phyloP scores from a whole-genome alignment of 495 filamentous ascomycete species.

The Parmelia sp. region DNA sequence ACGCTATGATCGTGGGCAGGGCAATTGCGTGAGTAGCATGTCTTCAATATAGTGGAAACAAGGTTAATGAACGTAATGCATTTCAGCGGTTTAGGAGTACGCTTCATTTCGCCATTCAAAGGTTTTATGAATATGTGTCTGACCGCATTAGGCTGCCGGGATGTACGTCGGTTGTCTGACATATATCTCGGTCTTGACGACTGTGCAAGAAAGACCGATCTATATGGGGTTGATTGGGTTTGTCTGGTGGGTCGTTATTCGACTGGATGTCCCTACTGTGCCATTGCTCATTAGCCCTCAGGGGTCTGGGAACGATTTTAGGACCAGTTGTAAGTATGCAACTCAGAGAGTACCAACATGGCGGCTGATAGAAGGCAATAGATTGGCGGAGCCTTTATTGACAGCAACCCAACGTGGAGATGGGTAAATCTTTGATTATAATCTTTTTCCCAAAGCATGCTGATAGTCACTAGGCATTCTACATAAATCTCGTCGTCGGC shows the following conservation, averaged over 20 bases:
- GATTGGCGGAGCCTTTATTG: slow-evolving; percentile 53
- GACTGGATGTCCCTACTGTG: no score
- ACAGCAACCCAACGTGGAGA: slow-evolving; percentile 48
- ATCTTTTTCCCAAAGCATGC: no score
- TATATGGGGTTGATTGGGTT: slow-evolving; percentile 36
- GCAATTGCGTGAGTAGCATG: slow-evolving; percentile 19
- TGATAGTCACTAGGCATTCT: slow-evolving; percentile 48
- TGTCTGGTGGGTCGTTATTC: slow-evolving; percentile 19
- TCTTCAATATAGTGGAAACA: no score
- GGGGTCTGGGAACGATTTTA: slow-evolving; percentile 41
- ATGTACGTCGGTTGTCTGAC: slow-evolving; percentile 42
- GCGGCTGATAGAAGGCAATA: no score
- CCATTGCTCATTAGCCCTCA: no score
- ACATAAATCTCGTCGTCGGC: slow-evolving; percentile 60
- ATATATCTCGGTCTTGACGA: slow-evolving; percentile 36
- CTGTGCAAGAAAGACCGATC: slow-evolving; percentile 35
- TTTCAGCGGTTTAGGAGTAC: no score
- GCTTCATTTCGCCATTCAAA: no score
- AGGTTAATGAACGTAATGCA: no score
- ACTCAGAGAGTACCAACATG: no score
- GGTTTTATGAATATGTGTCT: slow-evolving; percentile 17
- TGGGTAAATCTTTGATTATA: slow-evolving; percentile 56
- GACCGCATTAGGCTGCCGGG: slow-evolving; percentile 36
- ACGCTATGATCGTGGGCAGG: slow-evolving; percentile 49
- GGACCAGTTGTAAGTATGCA: slow-evolving; percentile 15